These are phyloP conservation scores for Fusarium pininemorale DNA, from an alignment of 2,329 filamentous ascomycete genomes.

Conservation along the genomic window DNA sequence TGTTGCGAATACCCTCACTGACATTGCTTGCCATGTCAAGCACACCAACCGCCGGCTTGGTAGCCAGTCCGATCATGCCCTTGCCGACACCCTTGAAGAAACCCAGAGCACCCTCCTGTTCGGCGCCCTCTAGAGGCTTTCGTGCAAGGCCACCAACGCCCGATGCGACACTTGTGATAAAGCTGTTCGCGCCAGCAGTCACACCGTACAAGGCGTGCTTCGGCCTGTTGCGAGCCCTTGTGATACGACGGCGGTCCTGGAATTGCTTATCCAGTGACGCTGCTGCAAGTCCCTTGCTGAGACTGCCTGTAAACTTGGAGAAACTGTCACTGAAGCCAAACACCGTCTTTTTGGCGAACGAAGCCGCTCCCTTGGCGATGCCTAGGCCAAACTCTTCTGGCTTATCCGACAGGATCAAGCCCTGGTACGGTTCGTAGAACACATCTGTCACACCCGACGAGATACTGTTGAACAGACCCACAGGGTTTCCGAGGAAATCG, in stretches of 20 bases:
- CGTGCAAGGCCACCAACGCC: conserved; percentile 92
- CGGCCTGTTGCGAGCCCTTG: conserved; percentile 88
- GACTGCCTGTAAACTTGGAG: conserved; percentile 95
- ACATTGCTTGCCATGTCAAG: conserved; percentile 98
- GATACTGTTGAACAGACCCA: conserved; percentile 97
- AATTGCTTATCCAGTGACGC: conserved; percentile 99
- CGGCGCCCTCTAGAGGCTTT: conserved; percentile 93
- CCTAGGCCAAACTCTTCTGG: conserved; percentile 95
- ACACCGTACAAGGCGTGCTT: conserved; percentile 98
- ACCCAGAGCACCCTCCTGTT: conserved; percentile 91
- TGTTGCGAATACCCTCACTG: conserved; percentile 97
- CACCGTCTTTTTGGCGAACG: conserved; percentile 98
- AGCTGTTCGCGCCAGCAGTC: conserved; percentile 92
- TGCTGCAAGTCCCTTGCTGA: conserved; percentile 94
- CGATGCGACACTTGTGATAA: conserved; percentile 90
- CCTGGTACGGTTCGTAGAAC: conserved; percentile 99
- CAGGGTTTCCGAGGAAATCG: conserved; percentile 96
- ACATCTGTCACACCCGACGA: conserved; percentile 97
- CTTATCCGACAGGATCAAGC: conserved; percentile 93
- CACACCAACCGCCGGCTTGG: conserved; percentile 95
- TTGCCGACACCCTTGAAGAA: conserved; percentile 99
- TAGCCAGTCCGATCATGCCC: conserved; percentile 91
- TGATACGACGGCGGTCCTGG: conserved; percentile 94
- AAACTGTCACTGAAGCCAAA: conserved; percentile 98
- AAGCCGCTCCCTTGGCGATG: conserved; percentile 95